Evolutionary conservation across 2,329 filamentous ascomycete genomes (phyloP), one percentile per base, ranked within the genome.

Genomic region (Aspergillus costaricaensis): DNA sequence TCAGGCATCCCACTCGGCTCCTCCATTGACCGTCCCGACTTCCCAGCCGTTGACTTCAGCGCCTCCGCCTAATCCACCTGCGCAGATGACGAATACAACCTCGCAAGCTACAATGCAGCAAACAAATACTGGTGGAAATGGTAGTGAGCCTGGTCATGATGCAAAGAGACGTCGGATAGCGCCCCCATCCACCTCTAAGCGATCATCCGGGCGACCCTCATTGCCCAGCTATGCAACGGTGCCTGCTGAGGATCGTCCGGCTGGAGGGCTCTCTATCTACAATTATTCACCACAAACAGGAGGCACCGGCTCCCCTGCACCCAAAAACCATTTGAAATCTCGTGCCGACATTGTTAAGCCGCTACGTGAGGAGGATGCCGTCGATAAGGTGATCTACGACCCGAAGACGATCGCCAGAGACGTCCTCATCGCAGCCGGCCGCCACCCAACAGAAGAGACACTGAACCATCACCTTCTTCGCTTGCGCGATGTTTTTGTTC

Each of bases 381-480:
- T 76, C 5, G 60, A 79, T 25, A 83, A 82, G 61, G 79, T 79
- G 5, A 79, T 74, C 15, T 90, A 90, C 68, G 81, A 89, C 67
- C 80, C 83, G 1, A 79, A 81, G 48, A 89, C 85, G 0, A 87
- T 90, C 61, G 87, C 86, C 4, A 77, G 85, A 54, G 86, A 89
- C 69, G 80, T 90, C 6, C 75, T 90, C 10, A 81, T 89, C 53
- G 84, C 85, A 15, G 80, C 85, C 12, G 85, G 85, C 15, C 82
- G 83, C 59, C 86, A 89, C 69, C 86, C 87, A 0, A 81, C 81
- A 9, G 83, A 87, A 71, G 74, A 81, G 25, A 74, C 79, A 2
- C 72, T 90, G 38, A 90, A 90, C 67, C 77, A 80, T 30, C 86
- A 89, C 74, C 74, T 89, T 61, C 77, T 82, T 58, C 67, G 76